Percentiles rank a stretch among this genome's conserved stretches.
Evolutionary conservation across 2,329 filamentous ascomycete species (phyloP).

Genomic region (Trichoderma asperellum): DNA sequence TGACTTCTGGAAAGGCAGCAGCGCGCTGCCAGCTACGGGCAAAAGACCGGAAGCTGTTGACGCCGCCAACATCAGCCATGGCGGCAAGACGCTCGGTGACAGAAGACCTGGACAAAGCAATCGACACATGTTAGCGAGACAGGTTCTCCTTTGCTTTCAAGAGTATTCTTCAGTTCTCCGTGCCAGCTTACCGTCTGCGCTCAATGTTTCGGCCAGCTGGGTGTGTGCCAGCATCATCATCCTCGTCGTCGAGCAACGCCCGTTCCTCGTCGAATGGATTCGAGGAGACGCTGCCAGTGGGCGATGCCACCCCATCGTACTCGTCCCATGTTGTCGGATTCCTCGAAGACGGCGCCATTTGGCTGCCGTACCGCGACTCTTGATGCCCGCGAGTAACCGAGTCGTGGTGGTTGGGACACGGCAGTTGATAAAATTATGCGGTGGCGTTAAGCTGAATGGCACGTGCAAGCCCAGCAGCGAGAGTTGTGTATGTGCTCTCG

Average conservation of each 20-base stretch:
- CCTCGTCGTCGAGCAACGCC: conserved; percentile 50
- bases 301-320: conserved; percentile 50
- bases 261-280: conserved; percentile 51
- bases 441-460: neutral
- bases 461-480: neutral
- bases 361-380: conserved; percentile 8
- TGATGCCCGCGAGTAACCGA: neutral
- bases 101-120: conserved; percentile 54
- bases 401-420: neutral
- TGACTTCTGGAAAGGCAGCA: conserved; percentile 83
- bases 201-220: conserved; percentile 29
- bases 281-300: conserved; percentile 49
- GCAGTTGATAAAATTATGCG: neutral
- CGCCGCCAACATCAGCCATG: conserved; percentile 76
- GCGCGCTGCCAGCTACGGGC: conserved; percentile 91
- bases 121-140: neutral
- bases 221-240: conserved; percentile 26
- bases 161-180: neutral
- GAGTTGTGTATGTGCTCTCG: neutral
- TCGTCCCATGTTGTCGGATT: conserved; percentile 53
- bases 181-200: conserved; percentile 40
- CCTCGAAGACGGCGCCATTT: conserved; percentile 39
- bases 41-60: conserved; percentile 94
- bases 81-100: conserved; percentile 60
- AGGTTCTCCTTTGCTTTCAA: neutral